A percentile compares a stretch with the other conserved stretches of the same genome.
Evolutionary conservation across 2,329 filamentous ascomycete genomes (phyloP).

Genomic region (Epichloe brachyelytri): DNA sequence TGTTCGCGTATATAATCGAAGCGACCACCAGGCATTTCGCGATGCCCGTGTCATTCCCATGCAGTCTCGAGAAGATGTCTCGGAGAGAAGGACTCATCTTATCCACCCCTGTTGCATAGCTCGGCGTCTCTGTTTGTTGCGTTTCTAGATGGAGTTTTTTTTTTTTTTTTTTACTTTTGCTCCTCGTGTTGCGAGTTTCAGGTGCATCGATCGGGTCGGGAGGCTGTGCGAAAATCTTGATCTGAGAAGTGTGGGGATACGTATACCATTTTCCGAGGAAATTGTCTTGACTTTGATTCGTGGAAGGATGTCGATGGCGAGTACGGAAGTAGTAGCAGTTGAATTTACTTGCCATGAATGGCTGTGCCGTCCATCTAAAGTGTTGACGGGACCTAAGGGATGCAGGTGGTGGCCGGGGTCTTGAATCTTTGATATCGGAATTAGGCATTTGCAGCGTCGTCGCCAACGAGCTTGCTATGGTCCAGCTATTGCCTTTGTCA

Average conservation of each 20-base stretch:
- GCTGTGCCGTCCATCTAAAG: too few relatives aligned
- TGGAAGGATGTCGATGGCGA: too few relatives aligned
- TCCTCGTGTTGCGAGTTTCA: not conserved
- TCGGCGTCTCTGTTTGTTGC: constrained; percentile 1
- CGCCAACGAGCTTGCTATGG: too few relatives aligned
- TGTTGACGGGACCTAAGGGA: too few relatives aligned
- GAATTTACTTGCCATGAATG: too few relatives aligned
- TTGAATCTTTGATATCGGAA: too few relatives aligned
- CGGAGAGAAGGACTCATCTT: not conserved
- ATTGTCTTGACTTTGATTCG: not conserved
- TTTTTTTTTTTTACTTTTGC: too few relatives aligned
- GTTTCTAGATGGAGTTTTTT: not conserved
- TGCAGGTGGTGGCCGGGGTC: too few relatives aligned
- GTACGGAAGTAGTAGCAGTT: too few relatives aligned
- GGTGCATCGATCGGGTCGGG: not conserved
- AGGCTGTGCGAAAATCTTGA: not conserved
- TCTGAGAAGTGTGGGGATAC: not conserved
- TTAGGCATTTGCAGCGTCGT: too few relatives aligned
- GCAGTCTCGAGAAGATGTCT: not conserved
- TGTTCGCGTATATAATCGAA: constrained; percentile 2
- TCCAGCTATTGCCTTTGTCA: too few relatives aligned
- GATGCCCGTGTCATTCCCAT: not conserved
- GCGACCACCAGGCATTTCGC: not conserved
- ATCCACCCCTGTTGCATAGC: not conserved
- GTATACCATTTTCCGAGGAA: not conserved